These are phyloP conservation scores for Actinomortierella wolfii DNA, from an alignment of 371 early-diverging fungal genomes.

Conservation along the genomic window DNA sequence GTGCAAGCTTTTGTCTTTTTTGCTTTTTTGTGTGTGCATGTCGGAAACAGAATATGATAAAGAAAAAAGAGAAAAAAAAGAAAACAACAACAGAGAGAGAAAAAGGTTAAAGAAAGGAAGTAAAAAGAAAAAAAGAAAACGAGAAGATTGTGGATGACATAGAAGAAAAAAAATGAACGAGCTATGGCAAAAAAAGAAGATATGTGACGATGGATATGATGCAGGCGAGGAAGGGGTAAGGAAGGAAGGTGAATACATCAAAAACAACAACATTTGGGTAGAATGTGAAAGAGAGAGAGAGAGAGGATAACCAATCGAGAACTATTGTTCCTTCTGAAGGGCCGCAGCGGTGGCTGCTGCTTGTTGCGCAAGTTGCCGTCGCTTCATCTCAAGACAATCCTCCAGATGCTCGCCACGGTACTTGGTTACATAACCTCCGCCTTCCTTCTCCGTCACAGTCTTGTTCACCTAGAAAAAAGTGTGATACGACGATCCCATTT, in stretches of 20 bases:
- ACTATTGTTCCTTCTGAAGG: conserved; percentile 11
- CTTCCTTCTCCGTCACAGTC: conserved; percentile 66
- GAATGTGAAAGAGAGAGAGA: not conserved
- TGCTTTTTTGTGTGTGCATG: too few relatives aligned
- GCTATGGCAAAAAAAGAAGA: conserved; percentile 31
- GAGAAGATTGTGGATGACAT: conserved; percentile 9
- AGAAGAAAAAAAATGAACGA: conserved; percentile 38
- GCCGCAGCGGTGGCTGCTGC: conserved; percentile 25
- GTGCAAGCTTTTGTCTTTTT: too few relatives aligned
- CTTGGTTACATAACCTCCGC: conserved; percentile 65
- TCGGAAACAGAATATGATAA: not conserved
- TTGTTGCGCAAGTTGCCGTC: conserved; percentile 30
- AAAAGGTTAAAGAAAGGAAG: not conserved
- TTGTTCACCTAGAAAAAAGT: conserved; percentile 55
- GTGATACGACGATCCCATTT: conserved; percentile 12
- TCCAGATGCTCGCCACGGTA: conserved; percentile 66
- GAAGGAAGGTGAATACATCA: not conserved
- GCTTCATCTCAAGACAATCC: conserved; percentile 51
- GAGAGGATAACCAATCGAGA: not conserved
- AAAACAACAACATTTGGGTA: not conserved
- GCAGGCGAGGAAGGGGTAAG: conserved; percentile 7
- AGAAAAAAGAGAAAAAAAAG: not conserved
- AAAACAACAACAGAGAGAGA: not conserved
- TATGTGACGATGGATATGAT: conserved; percentile 21
- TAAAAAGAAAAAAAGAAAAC: not conserved